Evolutionary conservation across 306 rosid species (phyloP).

Genomic region (Canavalia gladiata): DNA sequence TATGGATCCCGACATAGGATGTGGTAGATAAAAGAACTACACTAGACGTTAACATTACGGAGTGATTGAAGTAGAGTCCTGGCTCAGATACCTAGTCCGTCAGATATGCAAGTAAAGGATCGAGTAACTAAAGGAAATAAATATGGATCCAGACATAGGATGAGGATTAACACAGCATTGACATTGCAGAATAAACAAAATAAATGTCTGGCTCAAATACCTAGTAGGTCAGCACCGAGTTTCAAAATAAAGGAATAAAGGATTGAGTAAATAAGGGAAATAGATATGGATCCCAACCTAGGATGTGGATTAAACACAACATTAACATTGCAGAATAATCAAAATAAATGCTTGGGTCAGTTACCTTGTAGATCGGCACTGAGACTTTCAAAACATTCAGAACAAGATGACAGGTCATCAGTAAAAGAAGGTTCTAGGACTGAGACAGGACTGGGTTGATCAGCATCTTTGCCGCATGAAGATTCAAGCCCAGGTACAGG

Average conservation of each 20-base stretch:
- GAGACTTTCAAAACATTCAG: constrained; percentile 94
- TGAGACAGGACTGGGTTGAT: constrained; percentile 98
- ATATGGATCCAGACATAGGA: background rate
- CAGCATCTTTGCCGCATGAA: constrained; percentile 78
- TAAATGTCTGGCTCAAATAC: constrained; percentile 49
- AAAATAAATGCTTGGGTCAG: constrained; percentile 35
- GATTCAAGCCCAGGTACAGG: constrained; percentile 65
- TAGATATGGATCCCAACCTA: background rate
- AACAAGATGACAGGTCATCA: constrained; percentile 82
- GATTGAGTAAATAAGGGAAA: background rate
- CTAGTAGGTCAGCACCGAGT: constrained; percentile 77
- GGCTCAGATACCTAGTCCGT: too few relatives aligned
- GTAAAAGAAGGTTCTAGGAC: constrained; percentile 85
- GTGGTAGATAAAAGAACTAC: too few relatives aligned
- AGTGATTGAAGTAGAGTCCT: too few relatives aligned
- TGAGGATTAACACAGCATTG: constrained; percentile 20
- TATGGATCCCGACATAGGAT: too few relatives aligned
- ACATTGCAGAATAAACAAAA: constrained; percentile 27
- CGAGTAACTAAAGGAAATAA: constrained; percentile 23
- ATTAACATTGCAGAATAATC: background rate
- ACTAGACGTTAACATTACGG: too few relatives aligned
- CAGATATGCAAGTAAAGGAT: background rate
- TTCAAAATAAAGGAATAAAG: constrained; percentile 54
- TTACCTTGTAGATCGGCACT: constrained; percentile 92
- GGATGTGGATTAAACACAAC: constrained; percentile 20